phyloP scores from a whole-genome alignment of 2,329 filamentous ascomycete genomes.

The Septoria petroselini region DNA sequence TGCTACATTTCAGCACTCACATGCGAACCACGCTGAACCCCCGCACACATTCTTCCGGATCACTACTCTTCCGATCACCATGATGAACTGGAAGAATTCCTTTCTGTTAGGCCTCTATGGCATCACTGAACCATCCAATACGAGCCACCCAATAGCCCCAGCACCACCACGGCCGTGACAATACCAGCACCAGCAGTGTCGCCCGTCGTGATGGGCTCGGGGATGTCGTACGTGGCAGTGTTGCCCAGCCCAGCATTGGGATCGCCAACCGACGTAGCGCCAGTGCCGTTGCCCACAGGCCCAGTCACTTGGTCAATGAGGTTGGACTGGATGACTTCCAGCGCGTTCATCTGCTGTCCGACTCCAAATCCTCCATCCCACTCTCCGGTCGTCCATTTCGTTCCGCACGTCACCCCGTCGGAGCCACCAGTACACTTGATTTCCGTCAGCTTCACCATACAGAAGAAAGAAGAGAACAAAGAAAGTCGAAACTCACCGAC shows the following conservation, averaged over 20 bases:
- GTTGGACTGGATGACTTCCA: slow-evolving; percentile 47
- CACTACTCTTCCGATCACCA: too few relatives aligned
- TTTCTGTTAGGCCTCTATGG: neutral
- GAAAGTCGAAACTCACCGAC: neutral
- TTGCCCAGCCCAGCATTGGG: slow-evolving; percentile 15
- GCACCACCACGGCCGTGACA: slow-evolving; percentile 20
- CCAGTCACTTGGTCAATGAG: slow-evolving; percentile 39
- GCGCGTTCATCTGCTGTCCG: slow-evolving; percentile 54
- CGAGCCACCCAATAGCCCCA: slow-evolving; percentile 10
- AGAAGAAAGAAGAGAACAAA: slow-evolving; percentile 47
- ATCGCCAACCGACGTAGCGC: slow-evolving; percentile 31
- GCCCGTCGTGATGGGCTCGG: slow-evolving; percentile 29
- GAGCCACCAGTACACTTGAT: slow-evolving; percentile 50
- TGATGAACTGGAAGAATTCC: too few relatives aligned
- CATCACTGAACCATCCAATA: slow-evolving; percentile 7
- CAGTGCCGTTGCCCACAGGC: slow-evolving; percentile 47
- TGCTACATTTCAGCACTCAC: too few relatives aligned
- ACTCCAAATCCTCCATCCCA: slow-evolving; percentile 50
- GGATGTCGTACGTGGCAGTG: neutral
- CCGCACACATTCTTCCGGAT: too few relatives aligned
- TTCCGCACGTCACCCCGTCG: slow-evolving; percentile 44
- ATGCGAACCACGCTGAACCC: too few relatives aligned
- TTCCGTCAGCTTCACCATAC: slow-evolving; percentile 38
- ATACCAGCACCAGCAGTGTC: slow-evolving; percentile 25
- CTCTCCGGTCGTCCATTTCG: slow-evolving; percentile 40